Evolutionary conservation across 75 land plant species (phyloP).

Genomic region (Ceratopteris richardii): DNA sequence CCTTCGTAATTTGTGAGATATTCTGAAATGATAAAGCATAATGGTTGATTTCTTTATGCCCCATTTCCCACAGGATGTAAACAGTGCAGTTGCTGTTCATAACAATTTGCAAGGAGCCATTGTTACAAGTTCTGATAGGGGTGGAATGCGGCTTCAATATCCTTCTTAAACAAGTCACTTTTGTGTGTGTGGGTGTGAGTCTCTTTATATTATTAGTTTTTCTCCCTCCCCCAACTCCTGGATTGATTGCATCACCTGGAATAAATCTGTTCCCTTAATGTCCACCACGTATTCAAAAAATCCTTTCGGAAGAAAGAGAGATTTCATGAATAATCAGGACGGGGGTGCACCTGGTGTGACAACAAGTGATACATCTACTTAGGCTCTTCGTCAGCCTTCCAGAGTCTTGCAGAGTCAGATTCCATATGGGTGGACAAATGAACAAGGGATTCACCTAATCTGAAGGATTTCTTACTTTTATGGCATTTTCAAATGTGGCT

Average conservation of each 20-base stretch:
- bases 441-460: slow-evolving; percentile 17
- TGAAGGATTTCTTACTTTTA: slow-evolving; percentile 6
- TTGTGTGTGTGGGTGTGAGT: too few species aligned
- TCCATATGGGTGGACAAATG: slow-evolving; percentile 2
- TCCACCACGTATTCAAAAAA: slow-evolving; percentile 30
- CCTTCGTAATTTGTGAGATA: too few species aligned
- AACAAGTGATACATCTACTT: slow-evolving; percentile 6
- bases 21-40: too few species aligned
- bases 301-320: slow-evolving; percentile 42
- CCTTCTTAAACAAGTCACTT: slow-evolving; percentile 38
- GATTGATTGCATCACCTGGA: not conserved
- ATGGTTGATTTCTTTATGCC: too few species aligned
- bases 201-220: not conserved
- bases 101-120: slow-evolving; percentile 93
- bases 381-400: too few species aligned
- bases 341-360: slow-evolving; percentile 13
- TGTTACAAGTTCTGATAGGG: slow-evolving; percentile 88
- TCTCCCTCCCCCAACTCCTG: not conserved
- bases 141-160: slow-evolving; percentile 99
- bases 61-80: slow-evolving; percentile 61
- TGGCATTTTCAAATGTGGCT: slow-evolving; percentile 12
- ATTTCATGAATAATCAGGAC: not conserved
- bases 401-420: not conserved
- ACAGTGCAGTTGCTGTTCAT: slow-evolving; percentile 77
- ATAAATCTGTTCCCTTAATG: not conserved